Conservation (phyloP, 352 stramenopile species). For the Phytophthora crassamura region DNA sequence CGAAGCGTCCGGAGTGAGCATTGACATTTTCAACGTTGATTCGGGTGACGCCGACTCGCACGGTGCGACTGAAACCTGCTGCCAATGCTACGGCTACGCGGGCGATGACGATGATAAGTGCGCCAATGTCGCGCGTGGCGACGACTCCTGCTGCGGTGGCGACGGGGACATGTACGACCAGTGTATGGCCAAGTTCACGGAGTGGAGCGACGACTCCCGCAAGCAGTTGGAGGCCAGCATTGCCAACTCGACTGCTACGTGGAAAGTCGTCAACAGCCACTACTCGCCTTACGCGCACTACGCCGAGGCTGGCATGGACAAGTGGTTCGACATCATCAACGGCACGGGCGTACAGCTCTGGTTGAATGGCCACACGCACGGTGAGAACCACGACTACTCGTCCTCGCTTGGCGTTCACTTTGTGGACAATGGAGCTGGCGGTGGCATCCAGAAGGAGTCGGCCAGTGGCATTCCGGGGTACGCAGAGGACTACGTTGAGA, state of each 20-base stretch:
- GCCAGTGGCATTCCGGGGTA: slow-evolving; percentile 67
- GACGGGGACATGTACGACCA: slow-evolving; percentile 47
- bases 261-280: slow-evolving; percentile 69
- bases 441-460: slow-evolving; percentile 73
- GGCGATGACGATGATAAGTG: slow-evolving; percentile 44
- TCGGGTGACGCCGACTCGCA: slow-evolving; percentile 58
- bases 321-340: slow-evolving; percentile 56
- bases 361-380: slow-evolving; percentile 63
- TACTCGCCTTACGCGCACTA: slow-evolving; percentile 64
- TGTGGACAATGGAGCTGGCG: slow-evolving; percentile 72
- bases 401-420: slow-evolving; percentile 64
- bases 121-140: slow-evolving; percentile 44
- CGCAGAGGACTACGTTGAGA: slow-evolving; percentile 53
- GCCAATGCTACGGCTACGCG: slow-evolving; percentile 63
- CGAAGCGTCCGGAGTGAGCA: slow-evolving; percentile 40
- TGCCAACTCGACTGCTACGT: slow-evolving; percentile 58
- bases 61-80: slow-evolving; percentile 53
- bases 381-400: slow-evolving; percentile 68
- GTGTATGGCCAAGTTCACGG: slow-evolving; percentile 46
- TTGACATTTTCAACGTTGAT: slow-evolving; percentile 68
- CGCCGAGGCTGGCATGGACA: slow-evolving; percentile 28
- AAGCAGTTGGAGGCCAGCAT: slow-evolving; percentile 44
- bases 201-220: slow-evolving; percentile 53
- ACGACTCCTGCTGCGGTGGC: slow-evolving; percentile 43
- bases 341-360: slow-evolving; percentile 42